Conservation (phyloP, 257 asterid genomes). For the Petunia axillaris region DNA sequence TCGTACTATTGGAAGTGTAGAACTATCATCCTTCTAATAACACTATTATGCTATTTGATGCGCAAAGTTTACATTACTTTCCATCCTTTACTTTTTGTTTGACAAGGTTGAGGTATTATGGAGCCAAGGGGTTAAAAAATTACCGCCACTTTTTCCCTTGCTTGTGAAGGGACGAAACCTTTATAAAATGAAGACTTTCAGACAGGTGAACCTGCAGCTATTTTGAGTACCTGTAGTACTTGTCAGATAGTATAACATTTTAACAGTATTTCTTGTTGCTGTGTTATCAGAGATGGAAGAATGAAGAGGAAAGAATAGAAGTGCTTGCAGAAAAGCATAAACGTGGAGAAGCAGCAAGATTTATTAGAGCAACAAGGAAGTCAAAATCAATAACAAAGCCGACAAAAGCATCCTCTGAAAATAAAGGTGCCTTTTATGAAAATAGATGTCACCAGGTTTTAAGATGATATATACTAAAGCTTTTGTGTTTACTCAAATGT, state of each 20-base stretch:
- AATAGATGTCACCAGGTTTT: slow-evolving; percentile 18
- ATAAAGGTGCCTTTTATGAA: slow-evolving; percentile 38
- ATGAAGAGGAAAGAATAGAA: slow-evolving; percentile 56
- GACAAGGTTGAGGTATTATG: slow-evolving; percentile 78
- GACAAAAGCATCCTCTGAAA: slow-evolving; percentile 34
- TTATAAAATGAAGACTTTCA: slow-evolving; percentile 61
- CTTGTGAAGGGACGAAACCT: slow-evolving; percentile 84
- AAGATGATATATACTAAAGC: background rate
- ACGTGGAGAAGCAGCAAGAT: slow-evolving; percentile 80
- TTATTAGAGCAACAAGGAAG: slow-evolving; percentile 51
- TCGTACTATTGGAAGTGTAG: background rate
- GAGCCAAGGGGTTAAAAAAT: slow-evolving; percentile 64
- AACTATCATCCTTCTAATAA: background rate
- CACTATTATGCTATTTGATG: background rate
- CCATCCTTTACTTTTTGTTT: slow-evolving; percentile 21
- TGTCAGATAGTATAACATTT: background rate
- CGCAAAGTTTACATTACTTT: background rate
- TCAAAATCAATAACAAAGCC: slow-evolving; percentile 31
- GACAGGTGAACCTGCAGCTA: slow-evolving; percentile 54
- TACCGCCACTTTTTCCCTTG: slow-evolving; percentile 63
- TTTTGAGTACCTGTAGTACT: background rate
- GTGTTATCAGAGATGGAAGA: slow-evolving; percentile 59
- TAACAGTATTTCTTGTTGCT: slow-evolving; percentile 14
- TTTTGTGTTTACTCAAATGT: slow-evolving; percentile 19
- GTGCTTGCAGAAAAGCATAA: slow-evolving; percentile 75